Evolutionary conservation across 371 early-diverging fungal species (phyloP).

Genomic region (Apophysomyces sp.): DNA sequence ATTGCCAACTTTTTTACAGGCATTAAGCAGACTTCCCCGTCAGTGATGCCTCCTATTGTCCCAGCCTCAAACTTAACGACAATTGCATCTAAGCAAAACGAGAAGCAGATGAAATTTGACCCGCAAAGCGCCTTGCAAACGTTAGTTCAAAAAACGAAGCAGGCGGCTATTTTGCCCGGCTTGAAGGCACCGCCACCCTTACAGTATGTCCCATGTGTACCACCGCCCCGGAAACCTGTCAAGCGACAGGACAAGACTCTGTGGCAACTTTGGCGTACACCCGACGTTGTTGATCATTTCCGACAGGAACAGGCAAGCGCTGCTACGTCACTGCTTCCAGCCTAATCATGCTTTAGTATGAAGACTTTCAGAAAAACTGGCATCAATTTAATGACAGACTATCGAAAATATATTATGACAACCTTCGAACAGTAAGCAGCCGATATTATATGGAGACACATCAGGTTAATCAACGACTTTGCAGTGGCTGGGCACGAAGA

Average conservation of each 20-base stretch:
- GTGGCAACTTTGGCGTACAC: conserved; percentile 4
- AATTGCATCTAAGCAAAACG: background rate
- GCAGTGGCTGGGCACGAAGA: conserved; percentile 11
- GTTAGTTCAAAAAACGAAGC: background rate
- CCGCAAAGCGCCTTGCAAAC: background rate
- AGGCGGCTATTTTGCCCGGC: background rate
- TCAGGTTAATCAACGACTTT: background rate
- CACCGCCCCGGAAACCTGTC: background rate
- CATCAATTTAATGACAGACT: conserved; percentile 11
- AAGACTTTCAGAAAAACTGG: conserved; percentile 17
- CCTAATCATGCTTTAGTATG: background rate
- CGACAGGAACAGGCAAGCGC: conserved; percentile 1
- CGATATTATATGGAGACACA: background rate
- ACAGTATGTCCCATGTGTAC: background rate
- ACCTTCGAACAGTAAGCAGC: conserved; percentile 6
- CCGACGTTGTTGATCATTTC: background rate
- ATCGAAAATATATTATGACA: conserved; percentile 16
- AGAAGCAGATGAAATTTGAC: background rate
- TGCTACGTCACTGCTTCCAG: background rate
- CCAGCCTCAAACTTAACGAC: background rate
- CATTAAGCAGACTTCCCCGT: background rate
- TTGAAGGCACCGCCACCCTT: background rate
- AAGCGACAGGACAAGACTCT: conserved; percentile 5
- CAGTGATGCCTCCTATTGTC: background rate
- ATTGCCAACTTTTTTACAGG: background rate